These are phyloP conservation scores for Aurantiochytrium sp. DNA, from an alignment of 108 stramenopile genomes.

Conservation along the genomic window DNA sequence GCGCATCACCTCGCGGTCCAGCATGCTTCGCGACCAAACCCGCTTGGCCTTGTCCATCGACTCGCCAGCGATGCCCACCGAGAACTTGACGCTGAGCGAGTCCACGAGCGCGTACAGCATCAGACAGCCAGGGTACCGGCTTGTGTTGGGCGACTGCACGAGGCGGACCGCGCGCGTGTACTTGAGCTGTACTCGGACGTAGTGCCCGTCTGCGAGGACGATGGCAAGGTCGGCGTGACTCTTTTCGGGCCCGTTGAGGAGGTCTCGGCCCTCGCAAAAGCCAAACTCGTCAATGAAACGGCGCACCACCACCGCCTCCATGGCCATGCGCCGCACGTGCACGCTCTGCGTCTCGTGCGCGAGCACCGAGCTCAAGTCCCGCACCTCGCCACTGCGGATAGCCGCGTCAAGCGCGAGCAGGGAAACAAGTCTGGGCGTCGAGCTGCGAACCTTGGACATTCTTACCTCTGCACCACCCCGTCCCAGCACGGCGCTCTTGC, in stretches of 20 bases:
- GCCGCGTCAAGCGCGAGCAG: neutral
- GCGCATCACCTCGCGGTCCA: neutral
- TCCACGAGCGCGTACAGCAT: neutral
- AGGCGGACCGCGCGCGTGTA: neutral
- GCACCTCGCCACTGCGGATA: neutral
- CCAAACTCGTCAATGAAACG: neutral
- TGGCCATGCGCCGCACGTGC: neutral
- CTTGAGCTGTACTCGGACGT: neutral
- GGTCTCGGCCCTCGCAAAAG: neutral
- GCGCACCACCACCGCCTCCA: neutral
- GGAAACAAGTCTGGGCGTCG: neutral
- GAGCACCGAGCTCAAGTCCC: neutral
- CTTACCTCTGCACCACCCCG: no score
- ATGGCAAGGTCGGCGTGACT: neutral
- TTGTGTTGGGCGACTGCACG: neutral
- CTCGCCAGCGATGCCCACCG: neutral
- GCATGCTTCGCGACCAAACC: neutral
- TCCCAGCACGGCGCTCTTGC: no score
- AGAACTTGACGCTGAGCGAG: neutral
- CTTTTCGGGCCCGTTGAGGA: neutral
- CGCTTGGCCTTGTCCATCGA: neutral
- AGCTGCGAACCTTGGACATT: neutral
- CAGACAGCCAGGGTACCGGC: neutral
- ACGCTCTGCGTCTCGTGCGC: neutral
- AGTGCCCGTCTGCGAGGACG: neutral